phyloP scores from a whole-genome alignment of 116 monocot species.

The Dioscorea cayenensis region DNA sequence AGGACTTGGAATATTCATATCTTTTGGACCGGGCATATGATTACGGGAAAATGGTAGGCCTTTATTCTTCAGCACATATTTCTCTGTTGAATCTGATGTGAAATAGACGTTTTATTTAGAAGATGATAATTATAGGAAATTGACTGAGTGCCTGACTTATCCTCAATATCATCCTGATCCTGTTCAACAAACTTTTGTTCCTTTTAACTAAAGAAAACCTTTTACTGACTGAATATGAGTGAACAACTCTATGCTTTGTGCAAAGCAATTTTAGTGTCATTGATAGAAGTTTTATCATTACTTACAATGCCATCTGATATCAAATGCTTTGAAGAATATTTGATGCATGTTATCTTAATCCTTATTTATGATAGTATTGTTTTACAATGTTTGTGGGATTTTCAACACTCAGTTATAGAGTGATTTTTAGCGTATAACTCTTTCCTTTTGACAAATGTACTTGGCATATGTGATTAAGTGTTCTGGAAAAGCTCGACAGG shows the following conservation, averaged over 20 bases:
- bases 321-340: background rate
- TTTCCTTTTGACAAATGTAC: background rate
- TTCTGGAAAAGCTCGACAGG: background rate
- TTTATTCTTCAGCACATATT: background rate
- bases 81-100: background rate
- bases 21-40: slow-evolving; percentile 87
- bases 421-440: background rate
- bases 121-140: background rate
- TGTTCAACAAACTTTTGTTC: no score
- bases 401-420: background rate
- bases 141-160: no score
- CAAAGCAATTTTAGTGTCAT: no score
- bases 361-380: background rate
- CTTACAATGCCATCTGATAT: background rate
- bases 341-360: background rate
- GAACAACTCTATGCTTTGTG: no score
- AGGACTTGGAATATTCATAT: slow-evolving; percentile 86
- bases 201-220: no score
- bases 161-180: no score
- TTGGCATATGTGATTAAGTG: background rate
- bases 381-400: background rate
- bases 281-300: no score
- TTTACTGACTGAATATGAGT: no score
- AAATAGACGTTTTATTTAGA: background rate
- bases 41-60: slow-evolving; percentile 64